Conservation (phyloP, 78 protist genomes). For the Chrysochromulina tobinii region DNA sequence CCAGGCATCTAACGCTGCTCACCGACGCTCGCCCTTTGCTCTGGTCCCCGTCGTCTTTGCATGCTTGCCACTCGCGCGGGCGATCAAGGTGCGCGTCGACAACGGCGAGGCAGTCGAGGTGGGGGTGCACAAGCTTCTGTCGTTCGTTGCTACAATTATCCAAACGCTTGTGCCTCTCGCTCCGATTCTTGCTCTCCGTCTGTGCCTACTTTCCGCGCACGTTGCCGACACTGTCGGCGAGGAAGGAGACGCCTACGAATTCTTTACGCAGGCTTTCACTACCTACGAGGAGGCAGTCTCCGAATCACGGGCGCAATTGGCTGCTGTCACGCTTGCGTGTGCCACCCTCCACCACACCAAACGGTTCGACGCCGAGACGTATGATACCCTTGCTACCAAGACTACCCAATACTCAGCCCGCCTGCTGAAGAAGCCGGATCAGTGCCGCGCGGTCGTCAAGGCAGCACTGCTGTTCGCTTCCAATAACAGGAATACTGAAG, state of each 20-base stretch:
- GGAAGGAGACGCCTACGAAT: conserved; percentile 72
- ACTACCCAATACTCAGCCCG: conserved; percentile 50
- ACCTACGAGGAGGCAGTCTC: conserved; percentile 89
- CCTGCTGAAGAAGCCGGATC: conserved; percentile 86
- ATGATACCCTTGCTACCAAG: conserved; percentile 74
- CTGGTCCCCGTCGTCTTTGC: conserved; percentile 46
- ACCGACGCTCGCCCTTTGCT: conserved; percentile 24
- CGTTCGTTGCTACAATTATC: background rate
- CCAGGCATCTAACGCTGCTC: conserved; percentile 38
- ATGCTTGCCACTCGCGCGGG: background rate
- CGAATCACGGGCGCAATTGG: conserved; percentile 71
- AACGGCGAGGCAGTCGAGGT: background rate
- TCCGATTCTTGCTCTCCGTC: conserved; percentile 66
- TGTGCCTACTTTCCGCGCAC: conserved; percentile 80
- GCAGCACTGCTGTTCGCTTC: conserved; percentile 75
- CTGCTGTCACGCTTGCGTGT: conserved; percentile 66
- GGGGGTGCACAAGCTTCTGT: background rate
- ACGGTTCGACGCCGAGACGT: conserved; percentile 71
- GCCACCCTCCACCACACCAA: conserved; percentile 63
- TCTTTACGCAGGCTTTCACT: conserved; percentile 73
- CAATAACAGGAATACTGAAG: conserved; percentile 44
- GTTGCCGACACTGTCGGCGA: conserved; percentile 72
- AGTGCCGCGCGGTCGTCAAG: conserved; percentile 74
- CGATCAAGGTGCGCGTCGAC: background rate
- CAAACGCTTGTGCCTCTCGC: background rate